Evolutionary conservation across 192 early-diverging fungal species (phyloP).

Genomic region (Thoreauomyces humboldtii): DNA sequence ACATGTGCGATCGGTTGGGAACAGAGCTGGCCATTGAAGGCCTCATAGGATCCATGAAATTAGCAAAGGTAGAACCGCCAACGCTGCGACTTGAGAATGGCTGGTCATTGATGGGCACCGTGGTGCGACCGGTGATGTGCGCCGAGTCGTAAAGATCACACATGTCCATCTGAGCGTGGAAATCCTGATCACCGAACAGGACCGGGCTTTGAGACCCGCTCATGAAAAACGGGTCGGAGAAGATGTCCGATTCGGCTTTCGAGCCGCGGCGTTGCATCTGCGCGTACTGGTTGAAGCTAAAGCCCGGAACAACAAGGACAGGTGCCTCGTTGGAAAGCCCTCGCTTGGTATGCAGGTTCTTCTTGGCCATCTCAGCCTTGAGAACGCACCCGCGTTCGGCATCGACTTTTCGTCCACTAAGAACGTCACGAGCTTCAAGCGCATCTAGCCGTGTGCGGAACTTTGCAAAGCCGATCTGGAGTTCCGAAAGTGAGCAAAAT

Average conservation of each 20-base stretch:
- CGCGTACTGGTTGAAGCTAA: slow-evolving; percentile 18
- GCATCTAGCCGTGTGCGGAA: slow-evolving; percentile 91
- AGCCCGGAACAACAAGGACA: neutral
- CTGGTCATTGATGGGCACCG: slow-evolving; percentile 10
- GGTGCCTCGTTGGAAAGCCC: slow-evolving; percentile 44
- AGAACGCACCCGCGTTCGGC: slow-evolving; percentile 77
- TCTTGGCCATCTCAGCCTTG: slow-evolving; percentile 99
- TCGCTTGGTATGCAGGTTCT: slow-evolving; percentile 93
- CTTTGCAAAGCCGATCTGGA: slow-evolving; percentile 97
- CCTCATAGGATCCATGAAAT: slow-evolving; percentile 11
- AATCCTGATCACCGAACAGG: slow-evolving; percentile 18
- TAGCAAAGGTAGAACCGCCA: slow-evolving; percentile 8
- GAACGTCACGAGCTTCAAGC: slow-evolving; percentile 82
- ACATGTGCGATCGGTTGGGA: slow-evolving; percentile 9
- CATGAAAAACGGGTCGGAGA: slow-evolving; percentile 28
- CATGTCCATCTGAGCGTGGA: slow-evolving; percentile 14
- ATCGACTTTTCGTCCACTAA: slow-evolving; percentile 91
- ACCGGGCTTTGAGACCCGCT: slow-evolving; percentile 13
- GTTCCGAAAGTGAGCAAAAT: slow-evolving; percentile 10
- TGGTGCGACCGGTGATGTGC: neutral
- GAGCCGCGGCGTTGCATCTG: slow-evolving; percentile 27
- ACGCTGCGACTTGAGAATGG: neutral
- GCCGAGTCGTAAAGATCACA: slow-evolving; percentile 18
- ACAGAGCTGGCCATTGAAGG: slow-evolving; percentile 11
- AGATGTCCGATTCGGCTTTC: slow-evolving; percentile 3